Evolutionary conservation across 2,329 filamentous ascomycete species (phyloP), one percentile per base, ranked within the genome.

Genomic region (Fusarium clavum): DNA sequence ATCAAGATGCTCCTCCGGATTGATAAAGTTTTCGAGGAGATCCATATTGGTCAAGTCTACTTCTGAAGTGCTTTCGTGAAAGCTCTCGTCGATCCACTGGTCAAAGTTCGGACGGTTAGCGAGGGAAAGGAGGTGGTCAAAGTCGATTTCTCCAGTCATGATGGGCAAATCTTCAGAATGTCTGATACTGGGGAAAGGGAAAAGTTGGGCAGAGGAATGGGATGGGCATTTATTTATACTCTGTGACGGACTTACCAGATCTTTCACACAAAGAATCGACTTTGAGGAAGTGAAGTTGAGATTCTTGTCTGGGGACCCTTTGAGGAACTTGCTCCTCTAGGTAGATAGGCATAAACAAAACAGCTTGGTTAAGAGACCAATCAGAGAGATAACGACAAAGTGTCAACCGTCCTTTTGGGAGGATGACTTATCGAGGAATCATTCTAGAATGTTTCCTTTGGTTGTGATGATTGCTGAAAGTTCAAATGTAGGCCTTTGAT

Each of bases 291-390:
- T 53, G 20, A 22, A 29, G 16, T 32, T 46, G 34, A 29, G 24
- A 20, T 24, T 51, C 30, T 22, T 41, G 30, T 6, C 4, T 29
- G 47, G 7, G 11, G 12, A 6, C 13, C 5, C 24, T 14, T 56
- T 29, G n/a, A 51, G 25, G 30, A 40, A 46, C 24, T 55, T 48
- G 25, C 40, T 25, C 12, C 14, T 12, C 38, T 13, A 25, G 25
- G 25, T 25, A 41, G 30, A 27, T 2, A 12, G 3, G 12, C 14
- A 51, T 14, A n/a, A 45, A 71, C 45, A 70, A 68, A 70, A 47
- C 18, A 56, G 11, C 34, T 10, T 63, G 1, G 22, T 63, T 18
- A 57, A 64, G 67, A 40, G 18, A 1, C 67, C 67, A 64, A 64
- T 56, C 22, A 53, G 18, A 34, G 8, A 2, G 16, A 18, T 1